phyloP scores from a whole-genome alignment of 2,329 filamentous ascomycete genomes.

The Paradendryphiella salina region DNA sequence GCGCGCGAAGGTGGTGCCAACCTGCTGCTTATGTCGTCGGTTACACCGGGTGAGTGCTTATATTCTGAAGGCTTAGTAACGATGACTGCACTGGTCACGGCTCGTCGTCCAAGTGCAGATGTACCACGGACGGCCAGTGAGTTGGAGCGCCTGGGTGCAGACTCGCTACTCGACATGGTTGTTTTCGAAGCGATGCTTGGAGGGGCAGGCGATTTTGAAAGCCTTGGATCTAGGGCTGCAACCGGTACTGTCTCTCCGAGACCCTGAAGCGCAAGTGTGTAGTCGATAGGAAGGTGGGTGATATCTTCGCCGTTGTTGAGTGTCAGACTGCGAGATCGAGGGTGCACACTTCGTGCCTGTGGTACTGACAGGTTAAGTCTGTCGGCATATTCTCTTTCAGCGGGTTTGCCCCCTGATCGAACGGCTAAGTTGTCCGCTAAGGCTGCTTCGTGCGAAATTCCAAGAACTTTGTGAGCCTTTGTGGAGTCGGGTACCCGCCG shows the following conservation, averaged over 20 bases:
- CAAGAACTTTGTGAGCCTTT: conserved; percentile 51
- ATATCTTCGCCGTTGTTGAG: conserved; percentile 42
- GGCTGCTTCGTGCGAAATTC: conserved; percentile 34
- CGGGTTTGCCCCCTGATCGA: conserved; percentile 3
- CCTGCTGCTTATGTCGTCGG: conserved; percentile 23
- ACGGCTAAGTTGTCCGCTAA: conserved; percentile 21
- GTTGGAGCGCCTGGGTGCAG: conserved; percentile 30
- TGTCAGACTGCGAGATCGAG: conserved; percentile 39
- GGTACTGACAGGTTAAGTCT: conserved; percentile 14
- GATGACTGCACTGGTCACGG: conserved; percentile 27
- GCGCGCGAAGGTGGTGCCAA: conserved; percentile 27
- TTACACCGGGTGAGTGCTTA: conserved; percentile 35
- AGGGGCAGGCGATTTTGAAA: conserved; percentile 17
- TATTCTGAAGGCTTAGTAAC: conserved; percentile 28
- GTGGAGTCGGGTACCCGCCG: conserved; percentile 34
- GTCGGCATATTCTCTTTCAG: conserved; percentile 3
- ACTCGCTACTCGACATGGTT: conserved; percentile 22
- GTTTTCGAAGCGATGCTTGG: conserved; percentile 27
- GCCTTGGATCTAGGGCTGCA: conserved; percentile 14
- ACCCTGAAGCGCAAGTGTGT: conserved; percentile 44
- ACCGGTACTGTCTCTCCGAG: conserved; percentile 31
- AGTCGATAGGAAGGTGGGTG: conserved; percentile 47
- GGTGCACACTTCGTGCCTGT: conserved; percentile 21
- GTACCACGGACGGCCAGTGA: conserved; percentile 39
- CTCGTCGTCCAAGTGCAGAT: conserved; percentile 34